These are phyloP conservation scores for Cucumis hystrix DNA, from an alignment of 306 rosid genomes.

Conservation along the genomic window DNA sequence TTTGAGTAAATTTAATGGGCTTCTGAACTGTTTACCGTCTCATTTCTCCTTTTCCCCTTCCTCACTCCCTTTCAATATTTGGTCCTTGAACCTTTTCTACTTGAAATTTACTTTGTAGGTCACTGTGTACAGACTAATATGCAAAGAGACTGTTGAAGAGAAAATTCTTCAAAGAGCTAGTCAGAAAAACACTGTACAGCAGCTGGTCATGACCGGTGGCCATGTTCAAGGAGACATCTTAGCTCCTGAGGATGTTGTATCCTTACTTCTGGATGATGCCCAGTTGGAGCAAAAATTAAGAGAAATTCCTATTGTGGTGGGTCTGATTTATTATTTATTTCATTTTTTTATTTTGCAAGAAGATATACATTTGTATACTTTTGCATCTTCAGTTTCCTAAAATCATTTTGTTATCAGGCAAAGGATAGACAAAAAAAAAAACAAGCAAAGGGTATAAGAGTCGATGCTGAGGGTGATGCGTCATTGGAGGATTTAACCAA, in stretches of 20 bases:
- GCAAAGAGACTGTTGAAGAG: constrained; percentile 98
- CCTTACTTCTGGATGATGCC: constrained; percentile 88
- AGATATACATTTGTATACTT: neutral
- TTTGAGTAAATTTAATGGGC: neutral
- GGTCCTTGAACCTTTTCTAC: neutral
- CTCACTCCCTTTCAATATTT: neutral
- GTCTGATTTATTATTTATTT: constrained; percentile 5
- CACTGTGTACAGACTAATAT: constrained; percentile 90
- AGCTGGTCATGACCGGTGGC: constrained; percentile 99
- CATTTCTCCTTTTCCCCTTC: neutral
- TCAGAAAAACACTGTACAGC: constrained; percentile 95
- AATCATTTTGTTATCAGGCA: constrained; percentile 24
- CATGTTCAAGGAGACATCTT: constrained; percentile 92
- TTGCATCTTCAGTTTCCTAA: neutral
- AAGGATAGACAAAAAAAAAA: constrained; percentile 82
- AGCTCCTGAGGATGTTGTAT: constrained; percentile 98
- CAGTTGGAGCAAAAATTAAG: constrained; percentile 88
- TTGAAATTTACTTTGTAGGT: constrained; percentile 32
- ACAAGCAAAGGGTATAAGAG: constrained; percentile 56
- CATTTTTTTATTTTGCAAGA: neutral
- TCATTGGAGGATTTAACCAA: constrained; percentile 65
- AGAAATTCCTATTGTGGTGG: constrained; percentile 74
- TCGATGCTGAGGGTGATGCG: constrained; percentile 91
- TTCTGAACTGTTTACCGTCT: neutral
- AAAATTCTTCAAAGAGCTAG: constrained; percentile 94